Conservation (phyloP, 148 eudicot genomes). For the Arctostaphylos glauca region DNA sequence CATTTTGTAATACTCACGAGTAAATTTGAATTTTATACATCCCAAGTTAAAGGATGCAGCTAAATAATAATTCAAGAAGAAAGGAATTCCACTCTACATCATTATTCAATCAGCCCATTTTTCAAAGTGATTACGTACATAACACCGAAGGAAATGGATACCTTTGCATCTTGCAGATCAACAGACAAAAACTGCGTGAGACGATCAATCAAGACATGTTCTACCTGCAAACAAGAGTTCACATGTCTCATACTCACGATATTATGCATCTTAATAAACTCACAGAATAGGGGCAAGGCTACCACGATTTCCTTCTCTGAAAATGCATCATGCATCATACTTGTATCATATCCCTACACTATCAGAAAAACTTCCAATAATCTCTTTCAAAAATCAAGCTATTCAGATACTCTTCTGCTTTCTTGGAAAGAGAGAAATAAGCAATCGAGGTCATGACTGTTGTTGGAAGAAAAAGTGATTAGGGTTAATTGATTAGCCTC, state of each 20-base stretch:
- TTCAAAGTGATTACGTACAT: neutral
- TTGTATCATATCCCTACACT: neutral
- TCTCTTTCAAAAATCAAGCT: neutral
- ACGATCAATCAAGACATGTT: conserved; percentile 92
- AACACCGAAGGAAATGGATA: conserved; percentile 23
- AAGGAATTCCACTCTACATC: conserved; percentile 1
- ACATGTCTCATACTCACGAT: conserved; percentile 8
- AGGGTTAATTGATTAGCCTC: no score
- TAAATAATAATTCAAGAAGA: neutral
- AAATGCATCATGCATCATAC: neutral
- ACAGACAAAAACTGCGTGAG: conserved; percentile 72
- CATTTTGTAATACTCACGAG: neutral
- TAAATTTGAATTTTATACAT: neutral
- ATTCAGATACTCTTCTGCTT: neutral
- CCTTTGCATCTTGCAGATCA: conserved; percentile 94
- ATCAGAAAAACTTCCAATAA: neutral
- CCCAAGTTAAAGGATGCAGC: neutral
- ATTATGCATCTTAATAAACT: neutral
- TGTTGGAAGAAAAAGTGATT: no score
- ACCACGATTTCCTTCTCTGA: neutral
- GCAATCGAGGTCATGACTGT: neutral
- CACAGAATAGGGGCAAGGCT: conserved; percentile 1
- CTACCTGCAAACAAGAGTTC: conserved; percentile 52
- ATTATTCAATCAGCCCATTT: neutral
- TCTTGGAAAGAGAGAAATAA: conserved; percentile 6